phyloP scores from a whole-genome alignment of 1,139 yeast species.

The Blastobotrys serpentis region DNA sequence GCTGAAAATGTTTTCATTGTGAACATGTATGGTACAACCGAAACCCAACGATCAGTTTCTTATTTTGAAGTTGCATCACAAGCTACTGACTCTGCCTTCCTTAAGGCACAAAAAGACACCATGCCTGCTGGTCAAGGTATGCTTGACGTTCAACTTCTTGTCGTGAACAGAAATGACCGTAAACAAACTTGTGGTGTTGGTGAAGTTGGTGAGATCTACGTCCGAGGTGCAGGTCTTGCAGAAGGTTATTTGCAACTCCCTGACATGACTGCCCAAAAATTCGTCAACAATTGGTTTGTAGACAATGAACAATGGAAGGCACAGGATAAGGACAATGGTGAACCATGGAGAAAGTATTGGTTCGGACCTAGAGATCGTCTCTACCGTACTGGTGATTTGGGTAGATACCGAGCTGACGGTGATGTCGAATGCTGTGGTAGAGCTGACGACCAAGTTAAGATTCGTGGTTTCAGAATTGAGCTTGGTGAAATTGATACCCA shows the following conservation, averaged over 20 bases:
- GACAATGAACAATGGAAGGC: slow-evolving; percentile 58
- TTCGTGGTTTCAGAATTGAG: slow-evolving; percentile 97
- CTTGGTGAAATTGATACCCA: slow-evolving; percentile 98
- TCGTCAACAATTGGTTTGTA: slow-evolving; percentile 87
- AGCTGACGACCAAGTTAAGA: slow-evolving; percentile 98
- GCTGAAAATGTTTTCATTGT: slow-evolving; percentile 89
- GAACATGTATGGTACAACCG: slow-evolving; percentile 99
- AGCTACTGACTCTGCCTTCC: slow-evolving; percentile 63
- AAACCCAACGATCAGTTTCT: slow-evolving; percentile 96
- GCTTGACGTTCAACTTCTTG: slow-evolving; percentile 89
- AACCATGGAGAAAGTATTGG: slow-evolving; percentile 82
- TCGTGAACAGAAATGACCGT: slow-evolving; percentile 86
- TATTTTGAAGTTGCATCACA: slow-evolving; percentile 84
- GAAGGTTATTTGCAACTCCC: slow-evolving; percentile 94
- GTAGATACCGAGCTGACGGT: slow-evolving; percentile 94
- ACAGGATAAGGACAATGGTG: slow-evolving; percentile 47
- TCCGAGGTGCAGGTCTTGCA: slow-evolving; percentile 96
- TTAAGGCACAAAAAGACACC: slow-evolving; percentile 84
- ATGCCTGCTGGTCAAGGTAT: slow-evolving; percentile 99
- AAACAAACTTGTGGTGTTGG: slow-evolving; percentile 96
- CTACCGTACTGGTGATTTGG: slow-evolving; percentile 96
- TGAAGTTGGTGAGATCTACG: slow-evolving; percentile 97
- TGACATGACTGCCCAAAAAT: slow-evolving; percentile 82
- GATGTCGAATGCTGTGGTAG: slow-evolving; percentile 98
- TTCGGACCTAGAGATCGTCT: slow-evolving; percentile 91